Base-by-base conservation (phyloP, 2,329 filamentous ascomycete genomes). In the Nigrospora oryzae region DNA sequence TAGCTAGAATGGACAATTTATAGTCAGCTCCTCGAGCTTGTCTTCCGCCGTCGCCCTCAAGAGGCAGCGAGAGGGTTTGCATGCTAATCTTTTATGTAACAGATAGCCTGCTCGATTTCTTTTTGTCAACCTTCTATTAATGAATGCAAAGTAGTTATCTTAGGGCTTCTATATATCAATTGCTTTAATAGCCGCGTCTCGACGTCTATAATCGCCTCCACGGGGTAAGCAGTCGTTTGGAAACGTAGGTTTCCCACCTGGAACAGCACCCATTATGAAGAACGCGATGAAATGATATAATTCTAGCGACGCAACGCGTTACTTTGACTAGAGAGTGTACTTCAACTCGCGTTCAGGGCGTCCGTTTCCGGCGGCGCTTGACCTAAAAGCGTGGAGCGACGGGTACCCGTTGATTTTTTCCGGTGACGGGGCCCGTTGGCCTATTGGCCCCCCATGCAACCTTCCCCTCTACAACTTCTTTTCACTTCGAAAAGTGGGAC, bases 1-100 rank as follows among this genome's bases (percentile, higher is more conserved):
- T 49, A 6, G 42, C 43, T 38, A 38, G 4, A 17, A 53, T 17
- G 5, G 45, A 53, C 39, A 52, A 53, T 30, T 43, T 11, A 36
- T 38, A 52, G n/a, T 42, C 43, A 6, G 45, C 49, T 33, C 38
- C 34, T 40, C 43, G 36, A 28, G 15, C 44, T 48, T 12, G 48
- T 53, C 19, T 38, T 42, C 11, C 50, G 41, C 36, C 38, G 11
- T n/a, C 50, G 39, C 15, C 40, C 30, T 36, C n/a, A n/a, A 16
- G 31, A 39, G 35, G 33, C 14, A 43, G 30, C 44, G 12, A 31
- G 46, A 35, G 35, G 45, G 14, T 23, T 36, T 15, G 19, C 23
- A 3, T 13, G 23, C n/a, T 40, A 41, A 46, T 46, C 38, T 34
- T 16, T 30, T 40, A 41, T 4, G 14, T 44, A 23, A 44, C 34